Percentiles rank a stretch among this genome's conserved stretches.
These are phyloP conservation scores for Rhodosporidiobolus odoratus DNA, from an alignment of 768 basidiomycete genomes.

Conservation along the genomic window DNA sequence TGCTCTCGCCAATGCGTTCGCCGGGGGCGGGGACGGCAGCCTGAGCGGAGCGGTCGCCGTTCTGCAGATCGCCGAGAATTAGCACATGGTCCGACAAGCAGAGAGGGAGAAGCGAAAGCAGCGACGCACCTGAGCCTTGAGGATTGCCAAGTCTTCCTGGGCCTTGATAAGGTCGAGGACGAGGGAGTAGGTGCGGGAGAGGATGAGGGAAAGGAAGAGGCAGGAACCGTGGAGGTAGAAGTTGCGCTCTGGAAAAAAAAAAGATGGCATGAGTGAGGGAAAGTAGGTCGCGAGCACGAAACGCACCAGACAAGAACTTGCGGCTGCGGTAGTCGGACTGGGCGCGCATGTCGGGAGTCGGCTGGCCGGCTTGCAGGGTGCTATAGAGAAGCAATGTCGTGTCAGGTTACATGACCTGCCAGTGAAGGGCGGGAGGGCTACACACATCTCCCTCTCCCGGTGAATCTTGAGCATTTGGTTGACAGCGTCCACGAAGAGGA, in stretches of 20 bases:
- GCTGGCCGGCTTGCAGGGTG: constrained; percentile 37
- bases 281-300: neutral
- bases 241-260: constrained; percentile 64
- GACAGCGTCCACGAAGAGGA: constrained; percentile 84
- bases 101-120: neutral
- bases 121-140: constrained; percentile 58
- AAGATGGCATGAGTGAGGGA: neutral
- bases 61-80: neutral
- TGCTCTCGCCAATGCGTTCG: constrained; percentile 71
- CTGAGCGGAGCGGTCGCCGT: constrained; percentile 55
- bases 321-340: constrained; percentile 87
- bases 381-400: constrained; percentile 43
- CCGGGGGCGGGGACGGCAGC: constrained; percentile 71
- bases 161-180: constrained; percentile 82
- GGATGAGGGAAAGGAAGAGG: constrained; percentile 89
- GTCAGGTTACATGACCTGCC: constrained; percentile 52
- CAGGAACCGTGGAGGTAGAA: constrained; percentile 80
- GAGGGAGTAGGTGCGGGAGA: constrained; percentile 88
- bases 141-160: constrained; percentile 76
- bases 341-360: constrained; percentile 59
- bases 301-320: constrained; percentile 74
- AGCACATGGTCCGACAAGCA: too few species aligned
- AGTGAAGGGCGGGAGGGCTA: neutral
- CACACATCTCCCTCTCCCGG: constrained; percentile 30
- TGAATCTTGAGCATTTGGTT: constrained; percentile 74